Evolutionary conservation across 495 filamentous ascomycete genomes (phyloP), one percentile per base, ranked within the genome.

Genomic region (Daldinia concentrica): DNA sequence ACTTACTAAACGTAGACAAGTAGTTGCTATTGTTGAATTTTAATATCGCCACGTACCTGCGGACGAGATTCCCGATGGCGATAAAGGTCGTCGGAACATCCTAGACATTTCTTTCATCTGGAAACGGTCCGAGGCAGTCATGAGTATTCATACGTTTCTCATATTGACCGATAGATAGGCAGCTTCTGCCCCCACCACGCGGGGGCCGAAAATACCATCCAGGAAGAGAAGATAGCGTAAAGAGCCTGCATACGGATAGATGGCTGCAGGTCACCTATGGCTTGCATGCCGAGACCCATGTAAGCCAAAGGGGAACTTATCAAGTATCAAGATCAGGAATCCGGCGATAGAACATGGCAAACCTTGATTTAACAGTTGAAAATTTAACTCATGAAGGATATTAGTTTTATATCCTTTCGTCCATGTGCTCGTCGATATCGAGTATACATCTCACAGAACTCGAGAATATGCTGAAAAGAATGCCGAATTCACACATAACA

Each of bases 71-170:
- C 9, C 24, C 43, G 19, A 60, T 56, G 43, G 36, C 30, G 37
- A 50, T 50, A 41, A 43, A 61, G 64, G 57, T 65, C 39, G 22
- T 62, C 52, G 65, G 57, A 34, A 57, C 19, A 34, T 12, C 61
- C 51, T 61, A 68, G 61, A 65, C 70, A 61, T 66, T 50, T 52
- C 34, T 37, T 26, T 19, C 17, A 55, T 52, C 66, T 36, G 52
- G 62, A 69, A 66, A 62, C 71, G 52, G 29, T 17, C 26, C 62
- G 66, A 64, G 50, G 66, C 62, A 73, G 27, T 37, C 51, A 43
- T 62, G 41, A 59, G 36, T 29, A 57, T 57, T 45, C 37, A 12
- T 57, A 57, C 48, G 61, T 64, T 65, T 66, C 71, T 62, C 43
- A 52, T 54, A 62, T 58, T 39, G 32, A 32, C 5, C 62, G 62